These are phyloP conservation scores for Chlorencoelia australis DNA, from an alignment of 2,329 filamentous ascomycete genomes.

Conservation along the genomic window DNA sequence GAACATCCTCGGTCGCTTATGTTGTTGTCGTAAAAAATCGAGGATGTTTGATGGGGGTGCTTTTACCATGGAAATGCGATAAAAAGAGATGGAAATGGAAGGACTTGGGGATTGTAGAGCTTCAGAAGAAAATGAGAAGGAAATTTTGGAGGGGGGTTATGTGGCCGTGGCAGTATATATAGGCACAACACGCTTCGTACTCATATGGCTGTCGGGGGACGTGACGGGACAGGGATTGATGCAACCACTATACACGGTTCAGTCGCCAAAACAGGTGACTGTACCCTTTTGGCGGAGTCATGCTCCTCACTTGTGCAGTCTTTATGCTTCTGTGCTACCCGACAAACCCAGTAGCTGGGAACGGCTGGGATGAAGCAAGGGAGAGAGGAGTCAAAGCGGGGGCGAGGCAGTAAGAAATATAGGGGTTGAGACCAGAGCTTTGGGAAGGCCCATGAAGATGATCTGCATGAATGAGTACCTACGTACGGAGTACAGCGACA, in stretches of 20 bases:
- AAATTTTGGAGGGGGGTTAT: slow-evolving; percentile 1
- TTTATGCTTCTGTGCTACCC: no score
- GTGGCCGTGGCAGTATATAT: slow-evolving; percentile 4
- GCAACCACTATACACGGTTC: slow-evolving; percentile 9
- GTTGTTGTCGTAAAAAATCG: slow-evolving; percentile 1
- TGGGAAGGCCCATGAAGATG: no score
- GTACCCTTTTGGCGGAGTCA: no score
- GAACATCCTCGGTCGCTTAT: slow-evolving; percentile 19
- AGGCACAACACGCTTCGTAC: slow-evolving; percentile 8
- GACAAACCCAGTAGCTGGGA: no score
- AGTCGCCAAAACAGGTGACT: slow-evolving; percentile 13
- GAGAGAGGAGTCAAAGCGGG: no score
- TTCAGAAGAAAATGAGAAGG: neutral
- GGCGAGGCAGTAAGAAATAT: no score
- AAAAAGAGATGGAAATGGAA: neutral
- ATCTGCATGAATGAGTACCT: no score
- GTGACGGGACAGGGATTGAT: slow-evolving; percentile 4
- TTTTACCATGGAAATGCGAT: neutral
- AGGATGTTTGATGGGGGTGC: neutral
- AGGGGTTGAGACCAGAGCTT: no score
- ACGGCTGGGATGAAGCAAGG: no score
- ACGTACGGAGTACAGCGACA: no score
- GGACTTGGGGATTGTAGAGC: slow-evolving; percentile 1
- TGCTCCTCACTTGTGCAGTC: no score
- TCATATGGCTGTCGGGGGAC: slow-evolving; percentile 10